Evolutionary conservation across 768 basidiomycete species (phyloP), one percentile per base, ranked within the genome.

Genomic region (Crassisporium funariophilum): DNA sequence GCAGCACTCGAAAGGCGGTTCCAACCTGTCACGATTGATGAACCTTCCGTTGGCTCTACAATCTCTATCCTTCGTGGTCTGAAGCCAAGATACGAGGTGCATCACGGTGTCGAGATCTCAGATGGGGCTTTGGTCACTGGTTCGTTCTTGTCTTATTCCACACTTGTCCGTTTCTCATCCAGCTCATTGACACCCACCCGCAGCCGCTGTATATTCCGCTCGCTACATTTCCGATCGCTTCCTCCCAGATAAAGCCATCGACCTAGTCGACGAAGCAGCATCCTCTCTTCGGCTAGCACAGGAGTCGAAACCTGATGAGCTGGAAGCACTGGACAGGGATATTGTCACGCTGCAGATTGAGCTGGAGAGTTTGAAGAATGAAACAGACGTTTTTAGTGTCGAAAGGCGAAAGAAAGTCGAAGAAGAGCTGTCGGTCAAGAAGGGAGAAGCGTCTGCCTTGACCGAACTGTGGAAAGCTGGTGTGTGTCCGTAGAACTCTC

Each of bases 231-330:
- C 91, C 0, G 89, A 92, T 62, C 78, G 92, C 3, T 94, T 81
- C 63, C 76, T 95, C 1, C 93, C 93, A 0, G 93, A 97, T 68
- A 95, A 95, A 62, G 88, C 90, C 8, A 90, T 92, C 34, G 91
- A 95, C 63, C 77, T 97, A 2, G 82, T 98, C 1, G 95, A 98
- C 65, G 95, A 98, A 66, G 94, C 94, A 3, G 88, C 91, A 1
- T 89, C 90, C 2, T 77, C 91, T 0, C 73, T 98, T 4, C 82
- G 91, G 0, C 81, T 97, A 3, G 88, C 92, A 0, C 93, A 94
- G 59, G 91, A 93, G 60, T 85, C 82, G 23, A 91, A 93, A 59
- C 93, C 93, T 0, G 87, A 91, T 44, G 85, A 85, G 45, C 75
- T 95, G 0, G 91, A 97, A 60, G 74, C 76, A 1, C 77, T 95